Evolutionary conservation across 1,284 basidiomycete genomes (phyloP).

Genomic region (Prillingera fragicola): DNA sequence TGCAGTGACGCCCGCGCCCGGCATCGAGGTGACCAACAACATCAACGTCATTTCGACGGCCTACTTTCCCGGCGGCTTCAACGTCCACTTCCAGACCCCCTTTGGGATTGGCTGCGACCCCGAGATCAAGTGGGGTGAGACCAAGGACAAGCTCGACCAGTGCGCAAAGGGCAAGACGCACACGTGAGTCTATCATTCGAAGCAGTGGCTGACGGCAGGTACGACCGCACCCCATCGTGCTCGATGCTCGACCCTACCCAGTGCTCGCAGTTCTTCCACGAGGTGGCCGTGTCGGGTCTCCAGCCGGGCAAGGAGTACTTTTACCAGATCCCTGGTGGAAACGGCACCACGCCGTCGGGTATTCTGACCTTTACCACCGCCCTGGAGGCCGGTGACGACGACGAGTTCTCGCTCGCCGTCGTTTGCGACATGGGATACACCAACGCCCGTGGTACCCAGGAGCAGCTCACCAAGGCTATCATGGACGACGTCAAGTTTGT

Average conservation of each 20-base stretch:
- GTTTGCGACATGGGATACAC: slow-evolving; percentile 46
- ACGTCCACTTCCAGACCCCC: slow-evolving; percentile 35
- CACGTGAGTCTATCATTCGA: slow-evolving; percentile 15
- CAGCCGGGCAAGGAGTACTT: slow-evolving; percentile 23
- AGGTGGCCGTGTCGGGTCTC: slow-evolving; percentile 21
- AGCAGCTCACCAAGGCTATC: slow-evolving; percentile 24
- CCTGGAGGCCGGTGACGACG: slow-evolving; percentile 11
- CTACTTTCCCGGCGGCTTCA: slow-evolving; percentile 26
- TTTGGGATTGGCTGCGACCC: slow-evolving; percentile 28
- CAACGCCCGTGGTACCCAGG: slow-evolving; percentile 37
- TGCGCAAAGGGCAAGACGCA: slow-evolving; percentile 17
- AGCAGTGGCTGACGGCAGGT: slow-evolving; percentile 5
- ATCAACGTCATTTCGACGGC: slow-evolving; percentile 33
- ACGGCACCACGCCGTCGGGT: slow-evolving; percentile 27
- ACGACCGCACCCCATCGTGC: slow-evolving; percentile 32
- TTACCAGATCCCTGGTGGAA: slow-evolving; percentile 34
- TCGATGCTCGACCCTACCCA: slow-evolving; percentile 24
- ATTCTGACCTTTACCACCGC: slow-evolving; percentile 27
- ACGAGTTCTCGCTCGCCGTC: slow-evolving; percentile 31
- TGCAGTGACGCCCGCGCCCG: slow-evolving; percentile 8
- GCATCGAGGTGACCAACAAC: slow-evolving; percentile 28
- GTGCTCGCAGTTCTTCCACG: slow-evolving; percentile 33
- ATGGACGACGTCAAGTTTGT: slow-evolving; percentile 27
- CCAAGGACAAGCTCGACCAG: slow-evolving; percentile 13
- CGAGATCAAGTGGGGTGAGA: slow-evolving; percentile 18